These are phyloP conservation scores for Multifurca ochricompacta DNA, from an alignment of 768 basidiomycete species.

Conservation along the genomic window DNA sequence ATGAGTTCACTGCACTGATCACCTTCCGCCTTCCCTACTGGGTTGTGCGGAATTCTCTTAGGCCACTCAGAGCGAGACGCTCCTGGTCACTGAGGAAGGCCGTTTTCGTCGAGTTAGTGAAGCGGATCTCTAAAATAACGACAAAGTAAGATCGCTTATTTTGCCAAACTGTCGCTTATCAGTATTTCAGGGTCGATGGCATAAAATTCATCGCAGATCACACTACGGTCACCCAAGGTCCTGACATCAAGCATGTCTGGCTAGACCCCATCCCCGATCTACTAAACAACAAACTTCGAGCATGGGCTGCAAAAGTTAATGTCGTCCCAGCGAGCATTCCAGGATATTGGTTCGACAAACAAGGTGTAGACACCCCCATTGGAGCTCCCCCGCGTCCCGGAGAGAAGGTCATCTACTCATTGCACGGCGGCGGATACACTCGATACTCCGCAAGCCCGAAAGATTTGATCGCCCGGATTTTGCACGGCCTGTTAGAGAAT, in stretches of 20 bases:
- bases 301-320: slow-evolving; percentile 13
- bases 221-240: neutral
- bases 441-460: slow-evolving; percentile 1
- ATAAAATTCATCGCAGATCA: neutral
- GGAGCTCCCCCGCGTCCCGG: neutral
- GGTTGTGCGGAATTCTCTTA: neutral
- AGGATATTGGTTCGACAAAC: slow-evolving; percentile 19
- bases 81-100: neutral
- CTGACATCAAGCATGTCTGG: slow-evolving; percentile 15
- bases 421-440: slow-evolving; percentile 18
- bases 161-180: neutral
- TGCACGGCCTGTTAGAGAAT: slow-evolving; percentile 2
- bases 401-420: slow-evolving; percentile 14
- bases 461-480: neutral
- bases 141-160: neutral
- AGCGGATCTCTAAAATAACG: neutral
- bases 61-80: neutral
- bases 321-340: slow-evolving; percentile 17
- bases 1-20: neutral
- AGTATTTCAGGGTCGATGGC: neutral
- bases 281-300: slow-evolving; percentile 4
- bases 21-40: slow-evolving; percentile 4
- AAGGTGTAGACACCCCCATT: neutral
- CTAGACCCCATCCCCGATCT: slow-evolving; percentile 8
- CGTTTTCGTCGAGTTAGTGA: neutral